These are phyloP conservation scores for Sphenostylis stenocarpa DNA, from an alignment of 306 rosid genomes.

Conservation along the genomic window DNA sequence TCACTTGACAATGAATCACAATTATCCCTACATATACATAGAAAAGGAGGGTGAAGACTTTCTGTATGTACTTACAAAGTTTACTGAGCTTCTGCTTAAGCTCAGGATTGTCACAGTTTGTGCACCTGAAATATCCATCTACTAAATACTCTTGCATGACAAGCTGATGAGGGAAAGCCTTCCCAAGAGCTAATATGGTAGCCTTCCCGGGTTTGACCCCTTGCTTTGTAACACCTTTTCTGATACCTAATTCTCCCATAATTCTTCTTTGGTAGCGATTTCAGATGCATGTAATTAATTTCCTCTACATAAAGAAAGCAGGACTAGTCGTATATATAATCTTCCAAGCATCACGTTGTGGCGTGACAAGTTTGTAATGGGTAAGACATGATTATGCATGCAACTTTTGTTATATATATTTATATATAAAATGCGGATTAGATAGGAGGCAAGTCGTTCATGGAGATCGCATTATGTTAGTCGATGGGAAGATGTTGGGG, in stretches of 20 bases:
- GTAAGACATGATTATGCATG: constrained; percentile 33
- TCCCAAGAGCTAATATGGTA: constrained; percentile 82
- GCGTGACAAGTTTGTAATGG: constrained; percentile 31
- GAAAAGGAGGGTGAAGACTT: background rate
- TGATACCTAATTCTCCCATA: constrained; percentile 55
- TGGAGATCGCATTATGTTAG: constrained; percentile 34
- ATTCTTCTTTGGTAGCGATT: constrained; percentile 19
- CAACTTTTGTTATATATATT: constrained; percentile 5
- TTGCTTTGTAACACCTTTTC: constrained; percentile 40
- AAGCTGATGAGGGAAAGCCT: constrained; percentile 94
- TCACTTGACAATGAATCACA: background rate
- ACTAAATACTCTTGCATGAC: constrained; percentile 91
- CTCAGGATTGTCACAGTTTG: constrained; percentile 79
- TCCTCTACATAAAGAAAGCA: background rate
- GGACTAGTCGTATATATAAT: constrained; percentile 45
- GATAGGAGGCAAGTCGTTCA: constrained; percentile 68
- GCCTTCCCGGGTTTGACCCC: constrained; percentile 60
- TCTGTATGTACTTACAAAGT: constrained; percentile 55
- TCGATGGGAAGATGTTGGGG: constrained; percentile 48
- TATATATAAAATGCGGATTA: constrained; percentile 27
- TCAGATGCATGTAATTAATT: background rate
- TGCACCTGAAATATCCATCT: constrained; percentile 84
- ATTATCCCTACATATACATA: background rate
- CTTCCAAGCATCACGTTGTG: constrained; percentile 10
- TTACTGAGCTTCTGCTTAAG: constrained; percentile 84